Evolutionary conservation across 139 green algal genomes (phyloP).

Genomic region (Closterium sp.): DNA sequence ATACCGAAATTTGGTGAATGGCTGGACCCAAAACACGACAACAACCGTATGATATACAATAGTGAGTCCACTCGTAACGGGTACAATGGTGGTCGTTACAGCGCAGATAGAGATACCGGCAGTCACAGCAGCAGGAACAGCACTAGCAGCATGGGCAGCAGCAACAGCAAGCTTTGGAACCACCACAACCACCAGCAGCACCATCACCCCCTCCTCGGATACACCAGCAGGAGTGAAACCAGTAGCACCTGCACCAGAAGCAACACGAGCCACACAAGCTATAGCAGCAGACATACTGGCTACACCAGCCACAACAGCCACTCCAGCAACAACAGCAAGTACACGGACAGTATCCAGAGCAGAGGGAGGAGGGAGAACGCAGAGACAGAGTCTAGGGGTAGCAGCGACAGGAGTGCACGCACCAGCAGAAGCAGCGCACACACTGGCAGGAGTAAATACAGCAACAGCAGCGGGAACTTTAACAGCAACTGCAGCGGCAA

Average conservation of each 20-base stretch:
- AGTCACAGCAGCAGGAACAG: neutral
- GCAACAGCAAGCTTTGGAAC: neutral
- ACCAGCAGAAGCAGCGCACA: too few species aligned
- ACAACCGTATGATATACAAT: neutral
- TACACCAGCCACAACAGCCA: neutral
- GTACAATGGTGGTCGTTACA: neutral
- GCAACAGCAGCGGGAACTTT: neutral
- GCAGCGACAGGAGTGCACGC: neutral
- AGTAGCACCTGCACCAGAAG: neutral
- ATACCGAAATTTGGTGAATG: neutral
- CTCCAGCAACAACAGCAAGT: neutral
- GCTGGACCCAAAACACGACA: neutral
- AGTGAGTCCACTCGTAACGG: neutral
- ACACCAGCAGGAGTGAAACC: neutral
- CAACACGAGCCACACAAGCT: neutral
- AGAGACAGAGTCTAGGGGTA: neutral
- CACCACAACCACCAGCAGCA: too few species aligned
- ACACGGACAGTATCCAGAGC: neutral
- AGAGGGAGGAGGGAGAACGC: neutral
- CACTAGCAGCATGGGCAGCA: neutral
- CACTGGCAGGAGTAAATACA: neutral
- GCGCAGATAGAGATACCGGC: neutral
- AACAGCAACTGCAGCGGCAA: neutral
- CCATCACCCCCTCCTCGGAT: too few species aligned
- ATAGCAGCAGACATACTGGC: neutral